These are phyloP conservation scores for Dalbergia oliveri DNA, from an alignment of 306 rosid species.

Conservation along the genomic window DNA sequence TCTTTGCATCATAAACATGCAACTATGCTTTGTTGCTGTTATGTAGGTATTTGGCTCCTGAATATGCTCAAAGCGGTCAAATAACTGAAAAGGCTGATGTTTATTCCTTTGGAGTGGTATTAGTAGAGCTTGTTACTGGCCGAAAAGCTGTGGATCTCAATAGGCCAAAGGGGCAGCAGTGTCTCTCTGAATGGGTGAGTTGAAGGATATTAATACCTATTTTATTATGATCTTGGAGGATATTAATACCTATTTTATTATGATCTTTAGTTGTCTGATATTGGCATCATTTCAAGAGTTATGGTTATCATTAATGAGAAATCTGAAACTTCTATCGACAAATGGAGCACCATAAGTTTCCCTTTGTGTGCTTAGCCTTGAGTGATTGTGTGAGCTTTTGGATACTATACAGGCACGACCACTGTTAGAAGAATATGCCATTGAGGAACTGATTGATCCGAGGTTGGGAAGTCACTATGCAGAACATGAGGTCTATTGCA, in stretches of 20 bases:
- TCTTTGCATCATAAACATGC: constrained; percentile 25
- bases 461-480: constrained; percentile 74
- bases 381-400: constrained; percentile 45
- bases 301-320: neutral
- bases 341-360: neutral
- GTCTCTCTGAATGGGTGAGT: constrained; percentile 97
- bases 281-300: constrained; percentile 13
- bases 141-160: constrained; percentile 94
- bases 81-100: constrained; percentile 98
- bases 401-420: constrained; percentile 83
- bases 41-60: constrained; percentile 94
- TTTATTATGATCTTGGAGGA: constrained; percentile 1
- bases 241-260: neutral
- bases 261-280: neutral
- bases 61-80: constrained; percentile 98
- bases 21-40: constrained; percentile 34
- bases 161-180: constrained; percentile 96
- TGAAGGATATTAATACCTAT: neutral
- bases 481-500: constrained; percentile 89
- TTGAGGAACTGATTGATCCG: constrained; percentile 90
- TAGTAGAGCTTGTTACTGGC: constrained; percentile 93
- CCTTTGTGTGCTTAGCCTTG: constrained; percentile 37
- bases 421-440: constrained; percentile 72
- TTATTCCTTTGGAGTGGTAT: constrained; percentile 93
- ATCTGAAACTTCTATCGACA: constrained; percentile 1